Evolutionary conservation across 106 monocot species (phyloP).

Genomic region (Dioscorea dumetorum): DNA sequence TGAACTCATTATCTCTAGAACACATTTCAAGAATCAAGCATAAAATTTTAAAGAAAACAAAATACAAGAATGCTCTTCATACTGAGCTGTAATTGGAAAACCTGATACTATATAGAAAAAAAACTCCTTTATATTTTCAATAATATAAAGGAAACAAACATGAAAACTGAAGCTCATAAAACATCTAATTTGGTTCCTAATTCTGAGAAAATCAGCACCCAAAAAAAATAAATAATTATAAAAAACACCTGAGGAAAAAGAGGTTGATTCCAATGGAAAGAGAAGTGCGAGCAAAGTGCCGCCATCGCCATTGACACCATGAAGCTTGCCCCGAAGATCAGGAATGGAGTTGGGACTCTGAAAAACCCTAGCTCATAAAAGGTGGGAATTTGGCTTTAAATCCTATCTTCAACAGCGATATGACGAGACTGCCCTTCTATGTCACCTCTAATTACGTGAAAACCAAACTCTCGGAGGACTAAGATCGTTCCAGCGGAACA

Average conservation of each 20-base stretch:
- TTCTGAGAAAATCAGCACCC: neutral
- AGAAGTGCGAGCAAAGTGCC: neutral
- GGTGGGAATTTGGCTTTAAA: neutral
- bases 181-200: neutral
- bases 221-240: neutral
- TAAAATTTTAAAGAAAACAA: too few species aligned
- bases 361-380: neutral
- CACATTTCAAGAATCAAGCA: too few species aligned
- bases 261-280: slow-evolving; percentile 3
- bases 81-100: too few species aligned
- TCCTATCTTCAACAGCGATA: neutral
- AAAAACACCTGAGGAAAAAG: slow-evolving; percentile 5
- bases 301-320: slow-evolving; percentile 2
- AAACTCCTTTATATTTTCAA: too few species aligned
- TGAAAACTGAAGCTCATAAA: too few species aligned
- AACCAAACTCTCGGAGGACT: neutral
- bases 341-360: neutral
- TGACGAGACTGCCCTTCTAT: too few species aligned
- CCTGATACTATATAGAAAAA: too few species aligned
- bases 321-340: neutral
- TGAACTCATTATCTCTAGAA: too few species aligned
- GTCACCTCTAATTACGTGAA: too few species aligned
- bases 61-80: too few species aligned
- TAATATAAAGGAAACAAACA: too few species aligned
- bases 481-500: neutral